phyloP scores from a whole-genome alignment of 768 basidiomycete genomes.

The Mycena alexandri region DNA sequence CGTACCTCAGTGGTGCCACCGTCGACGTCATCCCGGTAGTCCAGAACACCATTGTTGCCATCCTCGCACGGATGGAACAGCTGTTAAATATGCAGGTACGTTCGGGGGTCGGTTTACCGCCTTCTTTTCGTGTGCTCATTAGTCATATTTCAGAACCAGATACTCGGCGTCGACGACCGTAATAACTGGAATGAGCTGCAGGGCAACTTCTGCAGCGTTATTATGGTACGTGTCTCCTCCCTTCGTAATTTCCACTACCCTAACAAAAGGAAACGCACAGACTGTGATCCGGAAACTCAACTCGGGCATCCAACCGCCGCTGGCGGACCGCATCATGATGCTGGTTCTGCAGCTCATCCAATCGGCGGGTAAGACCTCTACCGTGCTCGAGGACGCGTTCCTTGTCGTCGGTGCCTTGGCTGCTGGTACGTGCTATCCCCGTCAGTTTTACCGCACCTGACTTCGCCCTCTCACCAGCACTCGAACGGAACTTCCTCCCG shows the following conservation, averaged over 20 bases:
- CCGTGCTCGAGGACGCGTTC: conserved; percentile 96
- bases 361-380: conserved; percentile 92
- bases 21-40: conserved; percentile 85
- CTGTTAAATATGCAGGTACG: conserved; percentile 85
- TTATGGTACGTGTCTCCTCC: conserved; percentile 70
- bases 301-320: conserved; percentile 86
- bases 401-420: conserved; percentile 91
- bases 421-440: conserved; percentile 59
- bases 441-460: neutral
- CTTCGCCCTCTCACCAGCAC: conserved; percentile 55
- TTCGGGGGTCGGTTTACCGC: conserved; percentile 17
- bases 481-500: conserved; percentile 82
- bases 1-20: conserved; percentile 85
- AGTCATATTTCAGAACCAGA: conserved; percentile 78
- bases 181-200: conserved; percentile 99
- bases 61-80: conserved; percentile 92
- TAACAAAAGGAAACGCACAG: neutral
- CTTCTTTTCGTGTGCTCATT: conserved; percentile 8
- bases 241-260: neutral
- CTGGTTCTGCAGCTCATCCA: conserved; percentile 87
- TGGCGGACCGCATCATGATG: conserved; percentile 97
- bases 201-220: conserved; percentile 92
- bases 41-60: conserved; percentile 82
- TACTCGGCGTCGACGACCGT: conserved; percentile 94
- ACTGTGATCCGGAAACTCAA: conserved; percentile 85